Evolutionary conservation across 75 land plant genomes (phyloP).

Genomic region (Pseudotsuga menziesii): DNA sequence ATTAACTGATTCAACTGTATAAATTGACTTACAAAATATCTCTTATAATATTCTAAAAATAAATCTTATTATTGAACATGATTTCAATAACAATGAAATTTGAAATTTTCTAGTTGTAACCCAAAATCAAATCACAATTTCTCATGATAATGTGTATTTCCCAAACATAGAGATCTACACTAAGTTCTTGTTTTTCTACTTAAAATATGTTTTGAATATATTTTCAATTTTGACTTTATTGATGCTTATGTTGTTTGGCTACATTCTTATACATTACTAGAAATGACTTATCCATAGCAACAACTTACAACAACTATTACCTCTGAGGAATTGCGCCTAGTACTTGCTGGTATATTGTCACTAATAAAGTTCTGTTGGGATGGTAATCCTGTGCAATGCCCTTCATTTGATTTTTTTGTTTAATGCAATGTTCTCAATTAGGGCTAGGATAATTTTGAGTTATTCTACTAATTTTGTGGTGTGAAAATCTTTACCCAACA

Average conservation of each 20-base stretch:
- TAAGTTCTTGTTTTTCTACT: neutral
- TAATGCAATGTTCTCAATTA: too few relatives aligned
- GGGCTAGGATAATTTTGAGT: too few relatives aligned
- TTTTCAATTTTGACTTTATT: constrained; percentile 7
- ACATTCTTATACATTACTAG: constrained; percentile 94
- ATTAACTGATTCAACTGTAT: too few relatives aligned
- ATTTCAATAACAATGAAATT: neutral
- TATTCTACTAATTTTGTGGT: too few relatives aligned
- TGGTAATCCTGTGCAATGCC: constrained; percentile 56
- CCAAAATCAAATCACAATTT: neutral
- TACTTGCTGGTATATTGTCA: constrained; percentile 54
- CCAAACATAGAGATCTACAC: neutral
- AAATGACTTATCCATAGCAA: constrained; percentile 95
- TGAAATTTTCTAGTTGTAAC: neutral
- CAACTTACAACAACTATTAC: constrained; percentile 87
- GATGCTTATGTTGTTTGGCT: neutral
- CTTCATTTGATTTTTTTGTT: constrained; percentile 62
- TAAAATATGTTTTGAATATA: neutral
- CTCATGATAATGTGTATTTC: neutral
- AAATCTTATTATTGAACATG: neutral
- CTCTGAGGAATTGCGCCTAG: constrained; percentile 77
- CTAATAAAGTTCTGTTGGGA: constrained; percentile 84
- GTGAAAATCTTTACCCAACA: too few relatives aligned
- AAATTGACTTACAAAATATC: neutral
- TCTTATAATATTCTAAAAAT: neutral